Percentiles rank a stretch among this genome's conserved stretches.
phyloP scores from a whole-genome alignment of 208 protist genomes.

The Histomonas meleagridis region DNA sequence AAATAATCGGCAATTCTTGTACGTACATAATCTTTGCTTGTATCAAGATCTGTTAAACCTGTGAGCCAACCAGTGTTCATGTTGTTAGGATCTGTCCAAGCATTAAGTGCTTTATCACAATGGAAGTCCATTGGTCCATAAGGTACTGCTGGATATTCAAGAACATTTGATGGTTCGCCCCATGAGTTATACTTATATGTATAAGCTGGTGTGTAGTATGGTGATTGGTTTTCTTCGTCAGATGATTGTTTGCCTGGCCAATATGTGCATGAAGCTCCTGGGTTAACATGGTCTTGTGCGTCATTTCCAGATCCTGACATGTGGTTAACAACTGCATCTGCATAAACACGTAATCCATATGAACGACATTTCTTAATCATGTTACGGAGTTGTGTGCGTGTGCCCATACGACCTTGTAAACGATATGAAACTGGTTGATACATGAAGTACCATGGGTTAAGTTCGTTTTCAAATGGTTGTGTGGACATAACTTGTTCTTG shows the following conservation, averaged over 20 bases:
- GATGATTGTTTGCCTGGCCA: slow-evolving; percentile 51
- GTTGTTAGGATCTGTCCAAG: slow-evolving; percentile 56
- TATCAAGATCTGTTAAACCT: slow-evolving; percentile 57
- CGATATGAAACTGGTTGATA: slow-evolving; percentile 57
- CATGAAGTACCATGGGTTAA: slow-evolving; percentile 63
- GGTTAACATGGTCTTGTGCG: neutral
- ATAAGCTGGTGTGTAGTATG: slow-evolving; percentile 56
- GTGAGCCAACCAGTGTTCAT: slow-evolving; percentile 58
- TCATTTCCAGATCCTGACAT: slow-evolving; percentile 55
- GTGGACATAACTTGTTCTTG: slow-evolving; percentile 55
- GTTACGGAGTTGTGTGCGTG: neutral
- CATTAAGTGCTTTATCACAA: slow-evolving; percentile 56
- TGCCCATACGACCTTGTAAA: slow-evolving; percentile 53
- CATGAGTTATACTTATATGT: slow-evolving; percentile 48
- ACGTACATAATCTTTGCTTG: slow-evolving; percentile 55
- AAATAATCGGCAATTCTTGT: slow-evolving; percentile 60
- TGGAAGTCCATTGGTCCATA: slow-evolving; percentile 59
- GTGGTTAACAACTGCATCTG: slow-evolving; percentile 61
- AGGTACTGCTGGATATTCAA: slow-evolving; percentile 55
- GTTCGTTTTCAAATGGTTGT: slow-evolving; percentile 49
- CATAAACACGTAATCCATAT: slow-evolving; percentile 47
- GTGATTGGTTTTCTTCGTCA: slow-evolving; percentile 40
- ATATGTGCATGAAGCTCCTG: neutral
- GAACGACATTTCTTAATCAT: slow-evolving; percentile 49
- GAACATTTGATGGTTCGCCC: slow-evolving; percentile 39